Conservation (phyloP, 106 monocot species). For the Posidonia australis region DNA sequence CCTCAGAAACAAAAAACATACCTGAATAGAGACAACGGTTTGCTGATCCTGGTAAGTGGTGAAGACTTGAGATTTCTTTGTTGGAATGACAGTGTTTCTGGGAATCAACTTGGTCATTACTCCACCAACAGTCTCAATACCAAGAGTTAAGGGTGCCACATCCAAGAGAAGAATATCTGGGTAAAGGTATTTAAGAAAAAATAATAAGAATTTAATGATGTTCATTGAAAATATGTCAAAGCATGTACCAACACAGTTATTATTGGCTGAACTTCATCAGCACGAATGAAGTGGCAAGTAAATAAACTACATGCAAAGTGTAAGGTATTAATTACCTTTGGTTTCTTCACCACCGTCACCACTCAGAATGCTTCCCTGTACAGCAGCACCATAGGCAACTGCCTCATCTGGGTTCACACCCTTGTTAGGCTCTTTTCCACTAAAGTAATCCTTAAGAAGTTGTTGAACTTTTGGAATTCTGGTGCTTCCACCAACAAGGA, state of each 20-base stretch:
- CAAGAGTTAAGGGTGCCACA: slow-evolving; percentile 36
- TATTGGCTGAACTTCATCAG: background rate
- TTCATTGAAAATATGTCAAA: no score
- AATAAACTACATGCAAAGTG: background rate
- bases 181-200: background rate
- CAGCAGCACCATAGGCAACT: slow-evolving; percentile 29
- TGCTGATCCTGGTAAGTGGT: slow-evolving; percentile 45
- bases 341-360: slow-evolving; percentile 39
- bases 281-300: background rate
- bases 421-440: slow-evolving; percentile 43
- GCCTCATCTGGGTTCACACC: slow-evolving; percentile 38
- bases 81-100: slow-evolving; percentile 41
- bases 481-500: slow-evolving; percentile 44
- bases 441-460: slow-evolving; percentile 31
- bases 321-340: slow-evolving; percentile 12
- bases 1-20: background rate
- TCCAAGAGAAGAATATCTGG: slow-evolving; percentile 35
- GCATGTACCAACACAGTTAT: no score
- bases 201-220: background rate
- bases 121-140: slow-evolving; percentile 44
- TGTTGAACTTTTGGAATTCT: slow-evolving; percentile 48
- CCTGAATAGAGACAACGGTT: slow-evolving; percentile 34
- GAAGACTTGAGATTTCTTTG: slow-evolving; percentile 47
- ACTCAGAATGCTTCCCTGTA: slow-evolving; percentile 32
- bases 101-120: slow-evolving; percentile 54